Evolutionary conservation across 371 early-diverging fungal species (phyloP).

Genomic region (Pancytospora philotis): DNA sequence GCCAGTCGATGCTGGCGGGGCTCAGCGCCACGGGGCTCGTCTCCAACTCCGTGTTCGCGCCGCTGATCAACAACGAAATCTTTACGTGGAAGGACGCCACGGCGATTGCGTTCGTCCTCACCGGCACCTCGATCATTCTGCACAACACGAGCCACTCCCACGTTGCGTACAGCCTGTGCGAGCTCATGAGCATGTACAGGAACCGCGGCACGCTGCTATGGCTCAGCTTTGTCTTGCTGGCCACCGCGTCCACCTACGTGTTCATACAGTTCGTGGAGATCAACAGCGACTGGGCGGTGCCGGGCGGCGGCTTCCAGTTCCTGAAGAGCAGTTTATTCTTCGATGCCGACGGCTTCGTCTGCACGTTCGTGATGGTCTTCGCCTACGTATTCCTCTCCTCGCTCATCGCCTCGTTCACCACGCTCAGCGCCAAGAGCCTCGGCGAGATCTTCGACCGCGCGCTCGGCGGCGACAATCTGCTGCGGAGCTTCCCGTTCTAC

Average conservation of each 20-base stretch:
- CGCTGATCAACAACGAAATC: slow-evolving; percentile 68
- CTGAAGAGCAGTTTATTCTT: slow-evolving; percentile 42
- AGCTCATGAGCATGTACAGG: slow-evolving; percentile 66
- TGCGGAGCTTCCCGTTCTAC: slow-evolving; percentile 64
- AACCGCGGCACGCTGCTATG: slow-evolving; percentile 65
- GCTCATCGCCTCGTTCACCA: slow-evolving; percentile 70
- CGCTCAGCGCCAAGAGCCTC: slow-evolving; percentile 70
- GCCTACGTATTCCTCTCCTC: slow-evolving; percentile 60
- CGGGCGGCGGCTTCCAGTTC: slow-evolving; percentile 33
- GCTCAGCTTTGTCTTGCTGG: slow-evolving; percentile 62
- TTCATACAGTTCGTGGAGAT: slow-evolving; percentile 64
- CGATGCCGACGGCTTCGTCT: slow-evolving; percentile 46
- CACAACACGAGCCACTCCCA: slow-evolving; percentile 63
- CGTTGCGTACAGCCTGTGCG: slow-evolving; percentile 65
- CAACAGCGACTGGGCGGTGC: slow-evolving; percentile 62
- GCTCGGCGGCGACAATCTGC: slow-evolving; percentile 67
- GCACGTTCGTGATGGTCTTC: slow-evolving; percentile 59
- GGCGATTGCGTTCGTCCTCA: slow-evolving; percentile 67
- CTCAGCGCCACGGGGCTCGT: slow-evolving; percentile 70
- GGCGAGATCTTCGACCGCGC: slow-evolving; percentile 66
- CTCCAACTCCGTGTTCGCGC: slow-evolving; percentile 71
- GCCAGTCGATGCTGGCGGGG: slow-evolving; percentile 72
- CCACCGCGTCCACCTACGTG: slow-evolving; percentile 61
- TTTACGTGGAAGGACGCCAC: slow-evolving; percentile 65
- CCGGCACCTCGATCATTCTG: slow-evolving; percentile 68